Percentiles rank a stretch among this genome's conserved stretches.
Conservation (phyloP, 2,329 filamentous ascomycete genomes). For the Beauveria scarabaeidicola region DNA sequence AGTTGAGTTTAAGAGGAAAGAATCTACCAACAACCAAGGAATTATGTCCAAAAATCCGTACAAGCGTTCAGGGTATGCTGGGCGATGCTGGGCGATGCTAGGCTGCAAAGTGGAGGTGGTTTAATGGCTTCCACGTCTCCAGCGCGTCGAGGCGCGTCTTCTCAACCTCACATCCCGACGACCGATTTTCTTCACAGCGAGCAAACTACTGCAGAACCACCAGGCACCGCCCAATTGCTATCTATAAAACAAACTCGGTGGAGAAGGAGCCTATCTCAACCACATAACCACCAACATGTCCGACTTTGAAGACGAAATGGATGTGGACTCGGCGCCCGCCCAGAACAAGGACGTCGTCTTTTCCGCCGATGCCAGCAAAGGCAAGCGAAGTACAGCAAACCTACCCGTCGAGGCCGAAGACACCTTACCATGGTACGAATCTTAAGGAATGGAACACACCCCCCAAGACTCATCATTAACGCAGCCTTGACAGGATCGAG, state of each 20-base stretch:
- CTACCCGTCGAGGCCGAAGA: slow-evolving; percentile 91
- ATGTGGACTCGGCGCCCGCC: slow-evolving; percentile 41
- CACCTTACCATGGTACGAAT: slow-evolving; percentile 73
- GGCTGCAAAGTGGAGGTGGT: slow-evolving; percentile 1
- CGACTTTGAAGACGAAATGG: slow-evolving; percentile 54
- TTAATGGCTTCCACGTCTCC: slow-evolving; percentile 5
- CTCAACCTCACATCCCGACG: not conserved
- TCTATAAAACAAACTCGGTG: too few species aligned
- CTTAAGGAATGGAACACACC: not conserved
- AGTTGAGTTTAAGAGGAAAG: too few species aligned
- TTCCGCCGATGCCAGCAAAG: slow-evolving; percentile 70
- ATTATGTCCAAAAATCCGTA: not conserved
- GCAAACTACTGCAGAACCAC: not conserved
- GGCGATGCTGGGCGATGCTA: not conserved
- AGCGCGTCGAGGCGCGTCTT: slow-evolving; percentile 7
- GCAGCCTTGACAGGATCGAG: slow-evolving; percentile 60
- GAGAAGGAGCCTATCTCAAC: accelerated
- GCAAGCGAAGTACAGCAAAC: slow-evolving; percentile 87
- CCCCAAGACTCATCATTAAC: not conserved
- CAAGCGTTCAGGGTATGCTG: not conserved
- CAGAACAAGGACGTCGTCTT: slow-evolving; percentile 50
- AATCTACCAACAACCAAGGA: accelerated
- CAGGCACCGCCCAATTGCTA: not conserved
- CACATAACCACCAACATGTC: slow-evolving; percentile 32
- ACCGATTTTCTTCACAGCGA: not conserved